These are phyloP conservation scores for Myriosclerotinia scirpicola DNA, from an alignment of 2,329 filamentous ascomycete genomes.

Conservation along the genomic window DNA sequence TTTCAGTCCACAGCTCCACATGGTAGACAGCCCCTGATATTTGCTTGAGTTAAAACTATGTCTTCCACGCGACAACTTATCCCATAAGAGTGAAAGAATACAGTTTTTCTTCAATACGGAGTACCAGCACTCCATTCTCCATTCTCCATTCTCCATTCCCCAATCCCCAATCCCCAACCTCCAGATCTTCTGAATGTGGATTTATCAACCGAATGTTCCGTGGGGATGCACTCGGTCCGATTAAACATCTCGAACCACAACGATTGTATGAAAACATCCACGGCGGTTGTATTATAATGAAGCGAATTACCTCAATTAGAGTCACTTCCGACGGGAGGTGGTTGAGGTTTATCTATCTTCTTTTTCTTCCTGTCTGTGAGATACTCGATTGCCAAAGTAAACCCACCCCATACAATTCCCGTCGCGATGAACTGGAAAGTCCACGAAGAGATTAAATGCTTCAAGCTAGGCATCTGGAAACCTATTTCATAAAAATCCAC, in stretches of 20 bases:
- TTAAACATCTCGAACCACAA: not conserved
- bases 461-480: constrained; percentile 25
- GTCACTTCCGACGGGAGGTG: not conserved
- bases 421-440: constrained; percentile 30
- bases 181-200: constrained; percentile 6
- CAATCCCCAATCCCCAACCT: not conserved
- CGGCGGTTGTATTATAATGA: not conserved
- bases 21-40: not conserved
- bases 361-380: constrained; percentile 22
- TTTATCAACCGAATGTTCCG: not conserved
- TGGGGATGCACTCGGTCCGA: constrained; percentile 18
- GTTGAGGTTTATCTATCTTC: not conserved
- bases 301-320: not conserved
- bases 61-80: constrained; percentile 4
- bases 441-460: constrained; percentile 33
- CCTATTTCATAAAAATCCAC: constrained; percentile 30
- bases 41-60: not conserved
- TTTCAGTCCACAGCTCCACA: not conserved
- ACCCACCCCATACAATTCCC: constrained; percentile 35
- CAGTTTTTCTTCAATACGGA: not conserved
- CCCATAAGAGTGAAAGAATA: not conserved
- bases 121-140: too few relatives aligned
- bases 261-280: not conserved
- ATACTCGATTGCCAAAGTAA: constrained; percentile 32
- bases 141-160: constrained; percentile 13